A percentile compares a stretch with the other conserved stretches of the same genome.
phyloP scores from a whole-genome alignment of 73 alveolate species.

The Uronychia setigera region DNA sequence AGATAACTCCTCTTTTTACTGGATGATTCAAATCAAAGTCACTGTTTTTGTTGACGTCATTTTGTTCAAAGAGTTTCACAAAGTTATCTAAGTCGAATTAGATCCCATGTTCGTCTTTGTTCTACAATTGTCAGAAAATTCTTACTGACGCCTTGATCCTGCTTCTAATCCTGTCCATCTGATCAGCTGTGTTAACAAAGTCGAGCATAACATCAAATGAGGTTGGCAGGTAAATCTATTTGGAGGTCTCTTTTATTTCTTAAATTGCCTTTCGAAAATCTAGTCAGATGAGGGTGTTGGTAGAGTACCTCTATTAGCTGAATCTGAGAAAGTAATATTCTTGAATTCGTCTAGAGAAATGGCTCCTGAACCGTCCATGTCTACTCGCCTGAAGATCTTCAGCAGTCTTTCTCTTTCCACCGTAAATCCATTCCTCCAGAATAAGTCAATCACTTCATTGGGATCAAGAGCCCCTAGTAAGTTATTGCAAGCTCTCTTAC shows the following conservation, averaged over 20 bases:
- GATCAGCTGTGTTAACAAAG: not conserved
- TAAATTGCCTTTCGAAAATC: not conserved
- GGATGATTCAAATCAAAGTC: not conserved
- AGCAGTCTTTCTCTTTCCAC: not conserved
- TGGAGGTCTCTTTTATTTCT: not conserved
- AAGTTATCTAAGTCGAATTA: not conserved
- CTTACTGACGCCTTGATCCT: not conserved
- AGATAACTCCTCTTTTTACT: not conserved
- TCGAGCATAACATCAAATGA: not conserved
- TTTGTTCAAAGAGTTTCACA: not conserved
- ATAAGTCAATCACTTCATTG: not conserved
- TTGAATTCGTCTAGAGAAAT: slow-evolving; percentile 31
- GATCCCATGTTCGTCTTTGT: not conserved
- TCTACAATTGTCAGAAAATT: not conserved
- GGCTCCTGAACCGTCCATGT: slow-evolving; percentile 54
- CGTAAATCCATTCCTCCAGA: not conserved
- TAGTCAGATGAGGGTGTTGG: not conserved
- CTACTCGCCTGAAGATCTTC: slow-evolving; percentile 18
- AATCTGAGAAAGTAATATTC: slow-evolving; percentile 1
- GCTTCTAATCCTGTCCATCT: not conserved
- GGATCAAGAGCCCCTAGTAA: not conserved
- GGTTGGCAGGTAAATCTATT: not conserved
- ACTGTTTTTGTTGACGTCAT: not conserved
- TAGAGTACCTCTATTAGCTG: slow-evolving; percentile 11
- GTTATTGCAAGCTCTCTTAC: not conserved